Percentiles rank a stretch among this genome's conserved stretches.
phyloP scores from a whole-genome alignment of 2,329 filamentous ascomycete genomes.

The Fusarium sp. region DNA sequence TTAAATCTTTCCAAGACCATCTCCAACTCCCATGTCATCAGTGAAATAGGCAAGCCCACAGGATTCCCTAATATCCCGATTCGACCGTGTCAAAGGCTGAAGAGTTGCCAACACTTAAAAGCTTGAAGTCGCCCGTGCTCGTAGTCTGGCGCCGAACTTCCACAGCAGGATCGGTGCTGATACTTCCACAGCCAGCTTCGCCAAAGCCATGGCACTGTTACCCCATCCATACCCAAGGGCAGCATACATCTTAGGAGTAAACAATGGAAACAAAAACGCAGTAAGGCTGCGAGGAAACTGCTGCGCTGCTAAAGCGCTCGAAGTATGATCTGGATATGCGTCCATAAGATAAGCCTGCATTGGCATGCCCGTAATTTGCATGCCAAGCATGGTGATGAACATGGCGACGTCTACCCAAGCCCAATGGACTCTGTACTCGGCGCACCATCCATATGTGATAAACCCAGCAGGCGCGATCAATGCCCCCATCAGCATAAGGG shows the following conservation, averaged over 20 bases:
- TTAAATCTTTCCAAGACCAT: no score
- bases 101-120: neutral
- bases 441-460: constrained; percentile 62
- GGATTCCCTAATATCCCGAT: no score
- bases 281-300: constrained; percentile 63
- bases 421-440: constrained; percentile 57
- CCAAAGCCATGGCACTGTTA: constrained; percentile 57
- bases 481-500: constrained; percentile 55
- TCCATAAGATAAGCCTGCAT: constrained; percentile 61
- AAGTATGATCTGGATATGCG: constrained; percentile 62
- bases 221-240: constrained; percentile 58
- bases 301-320: constrained; percentile 62
- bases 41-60: no score
- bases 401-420: constrained; percentile 56
- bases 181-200: constrained; percentile 54
- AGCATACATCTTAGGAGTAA: constrained; percentile 59
- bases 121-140: constrained; percentile 35
- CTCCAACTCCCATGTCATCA: no score
- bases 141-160: constrained; percentile 56
- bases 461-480: constrained; percentile 59
- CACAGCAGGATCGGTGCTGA: constrained; percentile 59
- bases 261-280: constrained; percentile 66
- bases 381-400: constrained; percentile 52
- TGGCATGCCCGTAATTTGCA: constrained; percentile 53
- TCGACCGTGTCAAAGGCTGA: neutral